Evolutionary conservation across 768 basidiomycete genomes (phyloP).

Genomic region (Arthromyces matolae): DNA sequence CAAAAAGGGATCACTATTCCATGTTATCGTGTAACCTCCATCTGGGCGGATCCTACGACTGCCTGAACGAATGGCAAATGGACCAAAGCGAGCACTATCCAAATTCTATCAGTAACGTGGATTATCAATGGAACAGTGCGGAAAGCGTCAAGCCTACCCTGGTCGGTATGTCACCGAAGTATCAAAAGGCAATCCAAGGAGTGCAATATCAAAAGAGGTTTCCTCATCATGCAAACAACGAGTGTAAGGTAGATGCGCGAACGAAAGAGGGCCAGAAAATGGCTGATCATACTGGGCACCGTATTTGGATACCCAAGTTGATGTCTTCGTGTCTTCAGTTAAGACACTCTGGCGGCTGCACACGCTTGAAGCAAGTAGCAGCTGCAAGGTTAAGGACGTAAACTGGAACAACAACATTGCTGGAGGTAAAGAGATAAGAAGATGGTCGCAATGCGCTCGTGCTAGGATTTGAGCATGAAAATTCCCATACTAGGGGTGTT

Average conservation of each 20-base stretch:
- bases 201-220: constrained; percentile 64
- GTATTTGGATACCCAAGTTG: constrained; percentile 68
- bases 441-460: too few species aligned
- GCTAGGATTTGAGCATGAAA: too few species aligned
- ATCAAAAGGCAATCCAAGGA: constrained; percentile 81
- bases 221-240: constrained; percentile 63
- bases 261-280: constrained; percentile 79
- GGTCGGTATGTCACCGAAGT: constrained; percentile 62
- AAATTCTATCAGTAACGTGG: neutral
- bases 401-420: too few species aligned
- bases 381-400: too few species aligned
- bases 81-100: constrained; percentile 80
- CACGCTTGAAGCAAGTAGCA: constrained; percentile 1
- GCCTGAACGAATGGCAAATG: constrained; percentile 78
- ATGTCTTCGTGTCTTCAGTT: constrained; percentile 6
- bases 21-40: constrained; percentile 66
- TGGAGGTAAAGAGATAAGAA: too few species aligned
- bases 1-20: constrained; percentile 65
- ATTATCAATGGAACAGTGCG: neutral
- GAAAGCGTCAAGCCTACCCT: constrained; percentile 32
- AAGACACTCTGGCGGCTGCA: constrained; percentile 11
- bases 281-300: constrained; percentile 68
- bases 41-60: constrained; percentile 59
- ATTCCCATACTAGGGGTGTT: neutral
- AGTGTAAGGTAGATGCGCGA: constrained; percentile 76